A percentile compares a stretch with the other conserved stretches of the same genome.
Evolutionary conservation across 1,284 basidiomycete genomes (phyloP).

Genomic region (Peniophora sp.): DNA sequence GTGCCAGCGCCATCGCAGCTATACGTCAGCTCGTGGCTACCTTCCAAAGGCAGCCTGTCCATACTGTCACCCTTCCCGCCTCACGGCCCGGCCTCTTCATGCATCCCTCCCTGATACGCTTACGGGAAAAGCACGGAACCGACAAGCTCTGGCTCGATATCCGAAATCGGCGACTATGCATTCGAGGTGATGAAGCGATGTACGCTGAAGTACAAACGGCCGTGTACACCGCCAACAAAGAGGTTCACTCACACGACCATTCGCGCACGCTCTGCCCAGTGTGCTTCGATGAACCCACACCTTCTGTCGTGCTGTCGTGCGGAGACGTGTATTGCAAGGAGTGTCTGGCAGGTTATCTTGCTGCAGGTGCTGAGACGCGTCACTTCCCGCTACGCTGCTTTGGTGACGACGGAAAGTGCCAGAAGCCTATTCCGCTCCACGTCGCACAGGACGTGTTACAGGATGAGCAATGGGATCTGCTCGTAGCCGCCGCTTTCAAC

Average conservation of each 20-base stretch:
- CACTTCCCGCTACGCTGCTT: slow-evolving; percentile 65
- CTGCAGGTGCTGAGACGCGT: slow-evolving; percentile 44
- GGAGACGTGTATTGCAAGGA: slow-evolving; percentile 57
- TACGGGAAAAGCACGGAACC: slow-evolving; percentile 30
- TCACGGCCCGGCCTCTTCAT: slow-evolving; percentile 26
- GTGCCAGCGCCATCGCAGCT: slow-evolving; percentile 29
- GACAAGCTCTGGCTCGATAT: slow-evolving; percentile 31
- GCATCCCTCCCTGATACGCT: no score
- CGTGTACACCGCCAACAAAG: slow-evolving; percentile 23
- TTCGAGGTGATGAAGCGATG: slow-evolving; percentile 27
- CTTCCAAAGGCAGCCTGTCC: slow-evolving; percentile 32
- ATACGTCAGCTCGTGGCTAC: slow-evolving; percentile 38
- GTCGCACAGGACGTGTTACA: slow-evolving; percentile 42
- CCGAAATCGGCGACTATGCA: slow-evolving; percentile 19
- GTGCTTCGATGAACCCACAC: slow-evolving; percentile 45
- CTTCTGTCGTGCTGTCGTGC: slow-evolving; percentile 47
- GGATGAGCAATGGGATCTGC: slow-evolving; percentile 38
- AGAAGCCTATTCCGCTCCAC: slow-evolving; percentile 39
- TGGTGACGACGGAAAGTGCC: slow-evolving; percentile 49
- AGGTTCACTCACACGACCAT: not conserved
- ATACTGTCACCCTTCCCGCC: slow-evolving; percentile 28
- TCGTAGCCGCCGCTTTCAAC: slow-evolving; percentile 50
- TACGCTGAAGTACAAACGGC: slow-evolving; percentile 30
- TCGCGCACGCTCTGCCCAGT: slow-evolving; percentile 42
- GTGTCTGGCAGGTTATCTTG: slow-evolving; percentile 51